These are phyloP conservation scores for Sutorius australiensis DNA, from an alignment of 768 basidiomycete genomes.

Conservation along the genomic window DNA sequence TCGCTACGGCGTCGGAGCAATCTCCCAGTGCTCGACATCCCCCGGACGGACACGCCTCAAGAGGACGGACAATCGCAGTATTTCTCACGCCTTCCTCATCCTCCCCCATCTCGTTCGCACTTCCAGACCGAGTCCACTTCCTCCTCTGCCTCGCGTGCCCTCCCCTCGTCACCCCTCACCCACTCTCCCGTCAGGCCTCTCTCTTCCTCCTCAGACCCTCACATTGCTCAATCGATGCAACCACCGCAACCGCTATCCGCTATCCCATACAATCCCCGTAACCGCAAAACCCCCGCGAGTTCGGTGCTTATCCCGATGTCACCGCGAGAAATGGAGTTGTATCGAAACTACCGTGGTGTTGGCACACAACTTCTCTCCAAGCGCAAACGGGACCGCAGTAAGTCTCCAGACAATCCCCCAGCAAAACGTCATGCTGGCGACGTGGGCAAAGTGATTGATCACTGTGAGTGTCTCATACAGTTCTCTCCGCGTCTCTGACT, in stretches of 20 bases:
- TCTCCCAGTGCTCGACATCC: conserved; percentile 32
- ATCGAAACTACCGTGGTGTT: conserved; percentile 52
- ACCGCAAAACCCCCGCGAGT: conserved; percentile 55
- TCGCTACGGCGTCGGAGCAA: conserved; percentile 30
- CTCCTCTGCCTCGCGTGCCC: conserved; percentile 21
- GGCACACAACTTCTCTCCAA: conserved; percentile 50
- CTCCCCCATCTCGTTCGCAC: conserved; percentile 19
- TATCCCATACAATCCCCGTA: conserved; percentile 62
- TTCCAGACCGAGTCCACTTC: conserved; percentile 21
- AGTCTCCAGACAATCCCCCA: conserved; percentile 37
- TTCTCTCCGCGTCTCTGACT: conserved; percentile 4
- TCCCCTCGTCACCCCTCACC: conserved; percentile 30
- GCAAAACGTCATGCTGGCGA: conserved; percentile 61
- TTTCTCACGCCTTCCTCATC: conserved; percentile 25
- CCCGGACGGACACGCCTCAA: conserved; percentile 24
- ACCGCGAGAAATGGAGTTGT: conserved; percentile 55
- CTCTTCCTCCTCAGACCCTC: conserved; percentile 30
- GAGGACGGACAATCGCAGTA: conserved; percentile 21
- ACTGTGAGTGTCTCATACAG: conserved; percentile 53
- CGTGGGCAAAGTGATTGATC: conserved; percentile 67
- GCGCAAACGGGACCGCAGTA: conserved; percentile 46
- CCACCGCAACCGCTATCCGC: conserved; percentile 29
- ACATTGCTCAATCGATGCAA: conserved; percentile 27
- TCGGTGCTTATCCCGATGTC: conserved; percentile 66
- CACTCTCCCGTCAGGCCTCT: conserved; percentile 24